Evolutionary conservation across 148 eudicot species (phyloP).

Genomic region (Talinum fruticosum): DNA sequence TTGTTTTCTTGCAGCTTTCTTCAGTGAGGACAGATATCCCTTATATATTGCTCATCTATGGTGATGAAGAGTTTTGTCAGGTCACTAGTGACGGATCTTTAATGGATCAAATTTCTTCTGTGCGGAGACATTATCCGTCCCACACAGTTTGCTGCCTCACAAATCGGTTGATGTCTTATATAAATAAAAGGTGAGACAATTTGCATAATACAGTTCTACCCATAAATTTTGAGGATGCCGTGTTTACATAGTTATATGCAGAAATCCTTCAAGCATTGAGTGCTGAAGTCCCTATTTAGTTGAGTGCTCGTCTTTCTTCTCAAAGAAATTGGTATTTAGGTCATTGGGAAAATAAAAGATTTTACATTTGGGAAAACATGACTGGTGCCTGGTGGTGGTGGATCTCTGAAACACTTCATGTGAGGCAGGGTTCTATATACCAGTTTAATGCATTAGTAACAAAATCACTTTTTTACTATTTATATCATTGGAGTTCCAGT

Average conservation of each 20-base stretch:
- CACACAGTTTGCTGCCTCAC: slow-evolving; percentile 80
- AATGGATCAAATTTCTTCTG: slow-evolving; percentile 49
- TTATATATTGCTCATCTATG: slow-evolving; percentile 65
- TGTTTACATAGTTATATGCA: background rate
- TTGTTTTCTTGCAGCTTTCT: slow-evolving; percentile 46
- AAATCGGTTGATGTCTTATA: slow-evolving; percentile 73
- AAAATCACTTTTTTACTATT: too few species aligned
- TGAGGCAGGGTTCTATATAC: background rate
- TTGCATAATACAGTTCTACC: background rate
- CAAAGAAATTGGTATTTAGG: background rate
- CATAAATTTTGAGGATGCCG: background rate
- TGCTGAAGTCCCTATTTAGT: background rate
- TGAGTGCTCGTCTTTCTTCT: background rate
- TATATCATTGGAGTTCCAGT: background rate
- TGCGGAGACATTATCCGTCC: slow-evolving; percentile 67
- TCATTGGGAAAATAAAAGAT: too few species aligned
- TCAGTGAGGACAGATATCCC: slow-evolving; percentile 40
- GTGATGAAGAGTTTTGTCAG: slow-evolving; percentile 86
- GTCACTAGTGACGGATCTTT: slow-evolving; percentile 54
- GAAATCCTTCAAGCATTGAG: background rate
- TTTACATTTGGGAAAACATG: too few species aligned
- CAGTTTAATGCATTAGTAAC: background rate
- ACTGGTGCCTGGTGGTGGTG: too few species aligned
- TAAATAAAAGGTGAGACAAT: slow-evolving; percentile 64
- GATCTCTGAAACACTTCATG: background rate